Conservation (phyloP, 306 rosid genomes). For the Quercus alba region DNA sequence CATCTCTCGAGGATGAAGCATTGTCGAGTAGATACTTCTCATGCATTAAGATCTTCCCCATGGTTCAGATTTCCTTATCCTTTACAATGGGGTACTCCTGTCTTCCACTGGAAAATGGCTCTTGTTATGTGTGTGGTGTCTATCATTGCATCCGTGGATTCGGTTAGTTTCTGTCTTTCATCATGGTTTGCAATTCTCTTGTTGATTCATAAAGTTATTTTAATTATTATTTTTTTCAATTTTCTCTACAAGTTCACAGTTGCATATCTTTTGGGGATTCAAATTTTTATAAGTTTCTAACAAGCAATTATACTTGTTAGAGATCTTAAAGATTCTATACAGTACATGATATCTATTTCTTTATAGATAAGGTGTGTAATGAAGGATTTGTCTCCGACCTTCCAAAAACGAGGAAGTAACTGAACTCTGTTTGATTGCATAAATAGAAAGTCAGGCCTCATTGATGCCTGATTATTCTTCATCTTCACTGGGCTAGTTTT, state of each 20-base stretch:
- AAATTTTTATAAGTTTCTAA: background rate
- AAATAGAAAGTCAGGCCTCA: background rate
- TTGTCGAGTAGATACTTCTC: constrained; percentile 92
- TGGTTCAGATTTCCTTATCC: constrained; percentile 99
- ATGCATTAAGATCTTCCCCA: constrained; percentile 71
- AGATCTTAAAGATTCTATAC: background rate
- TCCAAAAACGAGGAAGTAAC: background rate
- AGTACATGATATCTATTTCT: background rate
- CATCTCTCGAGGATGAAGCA: constrained; percentile 89
- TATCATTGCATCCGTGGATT: constrained; percentile 86
- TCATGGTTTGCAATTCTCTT: constrained; percentile 7
- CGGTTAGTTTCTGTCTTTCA: constrained; percentile 64
- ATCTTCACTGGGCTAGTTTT: background rate
- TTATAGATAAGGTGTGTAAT: background rate
- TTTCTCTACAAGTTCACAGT: constrained; percentile 2
- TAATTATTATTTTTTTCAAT: constrained; percentile 2
- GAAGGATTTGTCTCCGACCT: background rate
- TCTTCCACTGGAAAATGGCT: constrained; percentile 96
- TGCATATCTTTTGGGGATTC: constrained; percentile 8
- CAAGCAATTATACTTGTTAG: background rate
- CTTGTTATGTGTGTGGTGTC: constrained; percentile 95
- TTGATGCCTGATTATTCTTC: background rate
- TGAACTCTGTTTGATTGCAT: background rate
- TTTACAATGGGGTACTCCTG: constrained; percentile 97
- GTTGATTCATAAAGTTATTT: constrained; percentile 3